Base-by-base conservation (phyloP, 345 rosid genomes). In the Garcia nutans region DNA sequence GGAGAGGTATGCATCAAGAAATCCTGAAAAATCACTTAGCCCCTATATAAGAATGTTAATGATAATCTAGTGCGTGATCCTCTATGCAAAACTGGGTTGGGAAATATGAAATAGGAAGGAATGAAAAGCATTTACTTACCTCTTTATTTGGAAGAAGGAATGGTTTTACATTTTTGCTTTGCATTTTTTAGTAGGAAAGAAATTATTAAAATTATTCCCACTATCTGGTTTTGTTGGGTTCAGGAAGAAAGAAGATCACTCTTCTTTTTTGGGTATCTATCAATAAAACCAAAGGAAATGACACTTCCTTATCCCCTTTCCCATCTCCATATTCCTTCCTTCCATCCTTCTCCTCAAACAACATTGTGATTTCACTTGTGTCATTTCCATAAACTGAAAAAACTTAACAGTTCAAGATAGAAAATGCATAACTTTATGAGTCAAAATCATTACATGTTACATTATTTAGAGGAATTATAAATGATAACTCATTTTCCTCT, bases 1-100 rank as follows among this genome's bases (percentile, higher is more conserved):
- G 99, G 99, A 56, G 99, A 95, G 97, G 99, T 93, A 81, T 49
- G 78, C 58, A 54, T 41, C 76, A 69, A 47, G 11, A 63, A 61
- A 10, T 16, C 73, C 58, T 16, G 8, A 49, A 44, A 44, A 0
- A 28, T 63, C 42, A 44, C 26, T 55, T 17, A 26, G 33, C 41
- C 0, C 31, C 71, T 44, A 37, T 37, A 37, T 37, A 37, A 37
- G 41, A 37, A 37, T 33, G 37, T 33, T 33, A 33, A 33, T 37
- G 41, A 37, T 37, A 37, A 37, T 37, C 41, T 6, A 37, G 41
- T 4, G 7, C 41, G 5, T 37, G 7, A 37, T 37, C 41, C 41
- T 37, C 50, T 60, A 44, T 45, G 20, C 55, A 24, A 10, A 28
- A 26, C 61, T 37, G 22, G 11, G 20, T 23, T 22, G n/a, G 10